Base-by-base conservation (phyloP, 2,329 filamentous ascomycete genomes). In the Hirsutella rhossiliensis region DNA sequence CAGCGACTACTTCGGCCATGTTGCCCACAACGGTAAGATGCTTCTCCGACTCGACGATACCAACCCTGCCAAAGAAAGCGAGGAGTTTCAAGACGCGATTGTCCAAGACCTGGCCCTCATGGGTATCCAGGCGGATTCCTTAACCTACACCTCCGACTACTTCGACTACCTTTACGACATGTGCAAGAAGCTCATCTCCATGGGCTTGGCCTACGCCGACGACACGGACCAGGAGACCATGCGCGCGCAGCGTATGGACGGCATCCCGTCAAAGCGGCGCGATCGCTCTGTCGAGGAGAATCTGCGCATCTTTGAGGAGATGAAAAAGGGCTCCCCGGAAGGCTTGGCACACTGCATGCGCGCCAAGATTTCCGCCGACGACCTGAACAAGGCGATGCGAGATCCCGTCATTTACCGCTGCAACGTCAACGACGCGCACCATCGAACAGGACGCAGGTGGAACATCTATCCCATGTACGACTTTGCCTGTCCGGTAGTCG, bases 331-430 rank as follows among this genome's bases (percentile, higher is more conserved):
- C 38, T 83, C 80, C 3, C 76, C 83, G 41, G 81, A 89, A 62
- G 92, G 92, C 47, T 66, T 80, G 41, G 79, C 75, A 58, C 89
- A 90, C 79, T 96, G 87, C 67, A 94, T 98, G 52, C 84, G 92
- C 48, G 92, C 92, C 46, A 96, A 94, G 73, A 86, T 97, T 54
- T 90, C 87, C 1, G 78, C 85, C 54, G 86, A 94, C 63, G 84
- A 92, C 66, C 84, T 84, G 51, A 97, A 98, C 72, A 94, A 94
- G 67, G 87, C 92, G 43, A 82, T 97, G 77, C 78, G 92, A 52
- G 92, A 98, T 63, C 92, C 92, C 12, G 89, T 97, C 64, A 94
- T 98, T 63, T 97, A 96, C 73, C 82, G 92, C 52, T 96, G 88
- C 54, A 95, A 94, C 60, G 56, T 70, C 48, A 71, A 72, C 45